Percentiles rank a stretch among this genome's conserved stretches.
Evolutionary conservation across 2,329 filamentous ascomycete genomes (phyloP).

Genomic region (Ceratocystis harringtonii): DNA sequence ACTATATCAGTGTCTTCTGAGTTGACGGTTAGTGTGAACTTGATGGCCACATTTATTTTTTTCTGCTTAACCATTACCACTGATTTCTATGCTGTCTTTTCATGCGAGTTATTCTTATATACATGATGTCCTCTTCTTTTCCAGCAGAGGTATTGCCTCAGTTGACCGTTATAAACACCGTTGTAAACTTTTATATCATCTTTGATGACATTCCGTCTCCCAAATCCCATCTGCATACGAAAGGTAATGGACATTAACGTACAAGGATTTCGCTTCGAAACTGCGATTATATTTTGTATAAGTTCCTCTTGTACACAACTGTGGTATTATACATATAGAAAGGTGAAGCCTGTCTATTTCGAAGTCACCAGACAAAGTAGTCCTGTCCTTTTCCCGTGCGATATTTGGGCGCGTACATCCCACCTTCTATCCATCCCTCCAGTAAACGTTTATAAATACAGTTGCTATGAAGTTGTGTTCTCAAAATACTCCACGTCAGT

Average conservation of each 20-base stretch:
- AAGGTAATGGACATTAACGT: no score
- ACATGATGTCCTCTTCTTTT: not conserved
- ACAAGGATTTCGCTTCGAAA: not conserved
- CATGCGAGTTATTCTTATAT: not conserved
- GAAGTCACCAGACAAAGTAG: conserved; percentile 2
- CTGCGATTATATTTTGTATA: not conserved
- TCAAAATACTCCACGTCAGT: not conserved
- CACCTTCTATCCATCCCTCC: not conserved
- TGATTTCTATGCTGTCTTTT: not conserved
- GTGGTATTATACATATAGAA: conserved; percentile 16
- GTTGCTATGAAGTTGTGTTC: conserved; percentile 10
- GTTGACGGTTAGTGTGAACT: not conserved
- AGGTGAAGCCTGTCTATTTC: conserved; percentile 13
- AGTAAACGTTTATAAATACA: conserved; percentile 16
- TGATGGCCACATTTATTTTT: not conserved
- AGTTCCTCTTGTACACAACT: conserved; percentile 6
- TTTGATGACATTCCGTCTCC: not conserved
- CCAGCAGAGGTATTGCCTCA: not conserved
- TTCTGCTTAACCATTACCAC: not conserved
- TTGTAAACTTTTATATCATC: not conserved
- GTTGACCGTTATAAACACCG: not conserved
- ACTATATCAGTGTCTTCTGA: conserved; percentile 97
- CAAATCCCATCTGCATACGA: no score
- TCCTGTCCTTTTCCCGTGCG: not conserved
- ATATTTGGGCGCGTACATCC: not conserved